Percentiles rank a stretch among this genome's conserved stretches.
Evolutionary conservation across 108 stramenopile genomes (phyloP).

Genomic region (Skeletonema grethae): DNA sequence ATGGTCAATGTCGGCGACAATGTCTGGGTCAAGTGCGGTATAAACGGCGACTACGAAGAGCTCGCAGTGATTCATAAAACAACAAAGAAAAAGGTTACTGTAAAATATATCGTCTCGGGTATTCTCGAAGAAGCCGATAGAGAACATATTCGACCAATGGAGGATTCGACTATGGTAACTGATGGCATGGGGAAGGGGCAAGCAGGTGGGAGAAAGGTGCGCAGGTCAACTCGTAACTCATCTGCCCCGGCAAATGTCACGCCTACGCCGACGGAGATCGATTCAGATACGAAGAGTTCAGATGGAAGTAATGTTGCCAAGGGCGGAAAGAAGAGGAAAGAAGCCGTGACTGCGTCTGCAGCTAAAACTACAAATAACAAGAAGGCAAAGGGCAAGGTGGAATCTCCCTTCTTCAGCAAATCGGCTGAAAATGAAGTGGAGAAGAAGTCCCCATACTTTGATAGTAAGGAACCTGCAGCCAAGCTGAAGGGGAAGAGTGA

Average conservation of each 20-base stretch:
- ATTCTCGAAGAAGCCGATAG: not conserved
- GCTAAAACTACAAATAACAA: slow-evolving; percentile 2
- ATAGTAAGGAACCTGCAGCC: not conserved
- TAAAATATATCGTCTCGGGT: not conserved
- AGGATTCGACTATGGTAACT: not conserved
- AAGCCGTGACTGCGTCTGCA: not conserved
- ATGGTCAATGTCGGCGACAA: not conserved
- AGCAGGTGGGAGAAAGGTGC: not conserved
- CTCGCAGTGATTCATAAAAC: not conserved
- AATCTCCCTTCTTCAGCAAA: not conserved
- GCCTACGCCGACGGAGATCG: slow-evolving; percentile 1
- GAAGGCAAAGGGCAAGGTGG: not conserved
- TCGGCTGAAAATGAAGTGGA: not conserved
- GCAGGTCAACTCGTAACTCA: not conserved
- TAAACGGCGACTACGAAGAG: not conserved
- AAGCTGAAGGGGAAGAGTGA: slow-evolving; percentile 18
- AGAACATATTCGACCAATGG: not conserved
- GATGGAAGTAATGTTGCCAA: not conserved
- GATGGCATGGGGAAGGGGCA: not conserved
- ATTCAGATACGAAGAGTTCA: not conserved
- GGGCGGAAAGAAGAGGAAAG: not conserved
- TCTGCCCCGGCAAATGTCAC: slow-evolving; percentile 1
- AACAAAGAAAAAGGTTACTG: not conserved
- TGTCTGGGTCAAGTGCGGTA: not conserved
- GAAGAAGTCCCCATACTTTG: slow-evolving; percentile 7